Percentiles rank a stretch among this genome's conserved stretches.
Evolutionary conservation across 352 stramenopile genomes (phyloP).

Genomic region (Globisporangium perplexum): DNA sequence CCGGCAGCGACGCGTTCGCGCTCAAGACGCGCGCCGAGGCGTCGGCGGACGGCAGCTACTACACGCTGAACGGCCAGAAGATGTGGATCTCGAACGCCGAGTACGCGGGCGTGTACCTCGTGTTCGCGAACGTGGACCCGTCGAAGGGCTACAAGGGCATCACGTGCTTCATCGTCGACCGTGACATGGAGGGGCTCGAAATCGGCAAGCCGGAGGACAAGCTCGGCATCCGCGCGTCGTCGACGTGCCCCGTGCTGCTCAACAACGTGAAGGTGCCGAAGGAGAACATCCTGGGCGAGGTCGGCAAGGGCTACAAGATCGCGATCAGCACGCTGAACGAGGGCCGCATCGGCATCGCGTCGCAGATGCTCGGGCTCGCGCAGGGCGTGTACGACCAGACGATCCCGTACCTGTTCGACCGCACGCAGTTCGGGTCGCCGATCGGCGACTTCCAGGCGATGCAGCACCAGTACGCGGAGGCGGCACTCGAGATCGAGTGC

Average conservation of each 20-base stretch:
- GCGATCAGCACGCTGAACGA: slow-evolving; percentile 97
- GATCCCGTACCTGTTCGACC: slow-evolving; percentile 95
- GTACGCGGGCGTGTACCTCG: slow-evolving; percentile 93
- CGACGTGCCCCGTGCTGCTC: slow-evolving; percentile 93
- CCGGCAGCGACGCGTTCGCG: slow-evolving; percentile 95
- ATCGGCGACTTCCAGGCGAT: slow-evolving; percentile 96
- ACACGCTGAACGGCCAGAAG: slow-evolving; percentile 94
- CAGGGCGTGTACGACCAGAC: slow-evolving; percentile 95
- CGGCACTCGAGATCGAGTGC: slow-evolving; percentile 93
- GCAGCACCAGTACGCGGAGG: slow-evolving; percentile 95
- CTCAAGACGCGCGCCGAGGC: slow-evolving; percentile 90
- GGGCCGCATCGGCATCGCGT: slow-evolving; percentile 95
- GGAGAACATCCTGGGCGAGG: slow-evolving; percentile 91
- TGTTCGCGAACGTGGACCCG: slow-evolving; percentile 94
- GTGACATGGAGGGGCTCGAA: slow-evolving; percentile 87
- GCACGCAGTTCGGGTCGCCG: slow-evolving; percentile 92
- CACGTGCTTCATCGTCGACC: slow-evolving; percentile 97
- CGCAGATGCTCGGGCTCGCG: slow-evolving; percentile 96
- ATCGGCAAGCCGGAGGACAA: slow-evolving; percentile 96
- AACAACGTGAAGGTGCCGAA: slow-evolving; percentile 93
- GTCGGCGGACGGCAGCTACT: slow-evolving; percentile 90
- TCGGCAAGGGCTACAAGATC: slow-evolving; percentile 95
- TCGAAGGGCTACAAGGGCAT: slow-evolving; percentile 96
- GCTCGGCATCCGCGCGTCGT: slow-evolving; percentile 94
- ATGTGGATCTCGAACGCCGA: slow-evolving; percentile 98